Evolutionary conservation across 208 protist genomes (phyloP).

Genomic region (Leishmania tarentolae): DNA sequence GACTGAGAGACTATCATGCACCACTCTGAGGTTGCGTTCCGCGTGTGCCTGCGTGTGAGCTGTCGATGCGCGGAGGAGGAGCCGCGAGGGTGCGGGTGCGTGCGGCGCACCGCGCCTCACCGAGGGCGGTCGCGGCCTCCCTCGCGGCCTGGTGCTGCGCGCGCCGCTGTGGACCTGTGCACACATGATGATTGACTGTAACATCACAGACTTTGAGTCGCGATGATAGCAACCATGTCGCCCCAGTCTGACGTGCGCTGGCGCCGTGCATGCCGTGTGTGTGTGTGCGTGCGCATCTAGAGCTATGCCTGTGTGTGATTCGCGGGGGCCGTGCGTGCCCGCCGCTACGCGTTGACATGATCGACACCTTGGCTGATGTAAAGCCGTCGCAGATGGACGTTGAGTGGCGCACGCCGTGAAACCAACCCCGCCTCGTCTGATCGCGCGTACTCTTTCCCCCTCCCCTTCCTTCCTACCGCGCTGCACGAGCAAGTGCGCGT

Average conservation of each 20-base stretch:
- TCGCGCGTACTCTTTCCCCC: too few relatives aligned
- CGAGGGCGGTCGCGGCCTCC: too few relatives aligned
- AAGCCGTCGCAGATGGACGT: neutral
- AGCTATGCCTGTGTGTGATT: neutral
- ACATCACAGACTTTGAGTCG: conserved; percentile 7
- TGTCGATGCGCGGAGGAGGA: too few relatives aligned
- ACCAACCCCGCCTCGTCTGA: conserved; percentile 8
- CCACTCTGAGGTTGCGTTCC: conserved; percentile 4
- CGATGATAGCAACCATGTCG: conserved; percentile 8
- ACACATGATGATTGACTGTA: conserved; percentile 12
- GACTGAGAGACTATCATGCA: conserved; percentile 13
- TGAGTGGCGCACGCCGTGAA: conserved; percentile 6
- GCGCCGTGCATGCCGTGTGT: neutral
- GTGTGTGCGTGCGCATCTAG: neutral
- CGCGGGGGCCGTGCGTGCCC: neutral
- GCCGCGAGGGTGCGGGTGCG: too few relatives aligned
- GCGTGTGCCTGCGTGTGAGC: neutral
- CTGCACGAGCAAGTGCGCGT: neutral
- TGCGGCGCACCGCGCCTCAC: too few relatives aligned
- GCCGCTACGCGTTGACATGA: conserved; percentile 1
- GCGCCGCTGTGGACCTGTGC: neutral
- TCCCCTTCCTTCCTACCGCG: neutral
- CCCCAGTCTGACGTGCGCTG: conserved; percentile 3
- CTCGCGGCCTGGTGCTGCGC: too few relatives aligned
- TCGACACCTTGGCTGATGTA: conserved; percentile 5